Percentiles rank a stretch among this genome's conserved stretches.
These are phyloP conservation scores for Aspergillus brasiliensis DNA, from an alignment of 2,329 filamentous ascomycete species.

Conservation along the genomic window DNA sequence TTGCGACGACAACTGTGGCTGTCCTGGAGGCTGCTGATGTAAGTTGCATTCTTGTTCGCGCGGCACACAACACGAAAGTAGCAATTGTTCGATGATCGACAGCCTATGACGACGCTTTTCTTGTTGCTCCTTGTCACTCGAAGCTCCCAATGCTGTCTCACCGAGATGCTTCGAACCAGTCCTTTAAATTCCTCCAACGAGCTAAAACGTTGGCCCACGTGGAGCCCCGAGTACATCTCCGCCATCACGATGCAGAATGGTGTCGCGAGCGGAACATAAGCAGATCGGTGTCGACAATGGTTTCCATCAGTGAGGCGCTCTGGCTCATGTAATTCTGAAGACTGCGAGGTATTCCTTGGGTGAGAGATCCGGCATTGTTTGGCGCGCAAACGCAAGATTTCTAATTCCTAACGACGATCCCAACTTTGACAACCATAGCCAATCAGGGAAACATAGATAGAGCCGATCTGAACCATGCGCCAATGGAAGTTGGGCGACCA, in stretches of 20 bases:
- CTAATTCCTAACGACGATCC: not conserved
- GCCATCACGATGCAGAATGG: conserved; percentile 30
- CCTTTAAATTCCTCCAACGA: conserved; percentile 44
- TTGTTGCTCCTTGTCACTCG: conserved; percentile 44
- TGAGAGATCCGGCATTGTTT: conserved; percentile 17
- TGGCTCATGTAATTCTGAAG: not conserved
- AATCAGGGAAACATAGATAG: conserved; percentile 6
- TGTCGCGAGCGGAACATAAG: conserved; percentile 17
- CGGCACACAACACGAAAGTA: conserved; percentile 45
- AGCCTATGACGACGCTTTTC: conserved; percentile 45
- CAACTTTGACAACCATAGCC: not conserved
- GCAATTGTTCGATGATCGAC: conserved; percentile 42
- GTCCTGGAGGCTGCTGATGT: conserved; percentile 44
- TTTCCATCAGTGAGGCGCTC: conserved; percentile 30
- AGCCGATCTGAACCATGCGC: not conserved
- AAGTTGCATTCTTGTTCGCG: conserved; percentile 43
- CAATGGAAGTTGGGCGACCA: not conserved
- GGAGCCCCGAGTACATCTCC: conserved; percentile 44
- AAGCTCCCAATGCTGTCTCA: conserved; percentile 45
- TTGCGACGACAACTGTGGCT: conserved; percentile 40
- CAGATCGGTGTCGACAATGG: conserved; percentile 19
- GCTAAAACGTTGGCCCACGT: conserved; percentile 41
- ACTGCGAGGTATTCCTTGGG: not conserved
- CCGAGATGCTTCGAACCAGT: conserved; percentile 43
- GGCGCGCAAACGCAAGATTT: not conserved